Evolutionary conservation across 202 grass and related monocot species (phyloP), one percentile per base, ranked within the genome.

Genomic region (Panicum hallii): DNA sequence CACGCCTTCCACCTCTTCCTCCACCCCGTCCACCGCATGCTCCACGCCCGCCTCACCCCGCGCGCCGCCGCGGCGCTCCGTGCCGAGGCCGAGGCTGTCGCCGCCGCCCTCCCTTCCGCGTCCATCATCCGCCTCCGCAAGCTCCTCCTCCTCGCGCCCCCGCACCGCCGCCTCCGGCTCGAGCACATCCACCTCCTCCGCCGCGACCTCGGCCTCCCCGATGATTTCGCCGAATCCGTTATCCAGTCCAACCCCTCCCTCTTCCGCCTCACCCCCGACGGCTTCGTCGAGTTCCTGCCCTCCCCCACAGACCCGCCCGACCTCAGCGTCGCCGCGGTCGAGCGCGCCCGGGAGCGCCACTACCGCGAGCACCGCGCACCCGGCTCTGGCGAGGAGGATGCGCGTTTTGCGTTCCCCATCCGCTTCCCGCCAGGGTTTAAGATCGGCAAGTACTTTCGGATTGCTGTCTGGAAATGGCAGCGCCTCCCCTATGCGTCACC

Each of bases 401-500:
- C 91, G 5, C 91, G 91, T 66, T 98, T 98, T 40, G 91, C 93
- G 70, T 95, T 99, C 81, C 90, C 91, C 36, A 86, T 80, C 62
- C 86, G 87, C 44, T 99, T 95, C 79, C 96, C 96, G 8, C 93
- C 93, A 17, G 96, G 96, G 8, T 99, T 99, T 57, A 99, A 95
- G 93, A 95, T 94, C 66, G 93, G 96, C 63, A 99, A 99, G 84
- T 99, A 94, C 54, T 95, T 90, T 43, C 89, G 93, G 13, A 90
- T 99, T 20, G 91, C 93, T 19, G 90, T 92, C 41, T 98, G 93
- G 93, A 95, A 94, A 79, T 98, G 96, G 93, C 93, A 95, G 81
- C 93, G 93, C 11, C 91, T 95, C 26, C 95, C 93, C 17, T 95
- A 98, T 49, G 94, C 89, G 42, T 98, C 96, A 3, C 93, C 96